These are phyloP conservation scores for Cladorrhinum sp. DNA, from an alignment of 2,329 filamentous ascomycete genomes.

Conservation along the genomic window DNA sequence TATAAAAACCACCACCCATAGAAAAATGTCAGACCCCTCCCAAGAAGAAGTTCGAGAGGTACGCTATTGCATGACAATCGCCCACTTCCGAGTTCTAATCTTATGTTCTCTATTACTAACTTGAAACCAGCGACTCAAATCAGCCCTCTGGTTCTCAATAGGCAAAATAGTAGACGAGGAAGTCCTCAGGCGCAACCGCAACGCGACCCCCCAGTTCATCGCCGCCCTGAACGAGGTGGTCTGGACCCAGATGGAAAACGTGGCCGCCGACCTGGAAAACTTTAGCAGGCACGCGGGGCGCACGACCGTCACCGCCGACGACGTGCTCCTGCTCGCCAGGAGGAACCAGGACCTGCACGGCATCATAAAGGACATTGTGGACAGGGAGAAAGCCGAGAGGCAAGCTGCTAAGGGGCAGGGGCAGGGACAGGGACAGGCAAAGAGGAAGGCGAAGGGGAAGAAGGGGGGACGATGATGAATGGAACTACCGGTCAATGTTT, in stretches of 20 bases:
- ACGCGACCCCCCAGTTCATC: conserved; percentile 90
- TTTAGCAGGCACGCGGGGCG: conserved; percentile 74
- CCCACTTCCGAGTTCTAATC: neutral
- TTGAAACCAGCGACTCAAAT: conserved; percentile 67
- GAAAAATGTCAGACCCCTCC: conserved; percentile 26
- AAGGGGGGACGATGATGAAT: too few species aligned
- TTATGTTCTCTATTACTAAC: neutral
- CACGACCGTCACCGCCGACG: conserved; percentile 75
- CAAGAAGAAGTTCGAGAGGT: conserved; percentile 31
- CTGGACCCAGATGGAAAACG: conserved; percentile 75
- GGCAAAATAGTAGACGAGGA: conserved; percentile 89
- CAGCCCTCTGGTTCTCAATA: conserved; percentile 78
- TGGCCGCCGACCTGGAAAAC: conserved; percentile 55
- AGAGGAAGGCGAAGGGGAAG: too few species aligned
- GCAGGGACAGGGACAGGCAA: too few species aligned
- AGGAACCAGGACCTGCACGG: conserved; percentile 81
- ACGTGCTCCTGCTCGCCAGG: conserved; percentile 82
- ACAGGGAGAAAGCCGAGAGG: conserved; percentile 51
- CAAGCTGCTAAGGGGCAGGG: conserved; percentile 33
- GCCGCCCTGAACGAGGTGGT: conserved; percentile 82
- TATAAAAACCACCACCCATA: neutral
- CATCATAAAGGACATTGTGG: conserved; percentile 68
- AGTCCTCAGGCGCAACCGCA: conserved; percentile 67
- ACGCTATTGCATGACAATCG: neutral
- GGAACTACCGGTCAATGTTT: too few species aligned